Evolutionary conservation across 2,329 filamentous ascomycete species (phyloP).

Genomic region (Sporothrix humicola): DNA sequence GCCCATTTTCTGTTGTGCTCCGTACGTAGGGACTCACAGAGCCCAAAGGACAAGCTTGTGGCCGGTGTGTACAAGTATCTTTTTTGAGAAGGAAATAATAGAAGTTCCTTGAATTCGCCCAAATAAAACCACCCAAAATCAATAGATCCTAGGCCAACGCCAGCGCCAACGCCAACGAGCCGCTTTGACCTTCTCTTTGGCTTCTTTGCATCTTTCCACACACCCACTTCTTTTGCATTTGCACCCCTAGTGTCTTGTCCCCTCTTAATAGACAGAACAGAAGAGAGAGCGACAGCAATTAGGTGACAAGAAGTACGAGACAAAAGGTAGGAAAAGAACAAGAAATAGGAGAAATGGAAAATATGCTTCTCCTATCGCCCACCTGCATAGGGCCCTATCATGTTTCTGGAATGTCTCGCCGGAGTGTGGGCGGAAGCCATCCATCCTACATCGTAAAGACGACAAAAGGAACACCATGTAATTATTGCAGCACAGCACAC

Average conservation of each 20-base stretch:
- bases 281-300: neutral
- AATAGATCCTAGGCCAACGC: neutral
- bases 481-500: neutral
- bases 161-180: slow-evolving; percentile 10
- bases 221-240: neutral
- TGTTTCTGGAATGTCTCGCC: slow-evolving; percentile 13
- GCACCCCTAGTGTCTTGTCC: neutral
- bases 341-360: neutral
- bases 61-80: neutral
- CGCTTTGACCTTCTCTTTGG: slow-evolving; percentile 23
- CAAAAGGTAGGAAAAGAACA: neutral
- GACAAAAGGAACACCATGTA: neutral
- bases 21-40: neutral
- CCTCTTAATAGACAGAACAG: neutral
- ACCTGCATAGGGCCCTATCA: slow-evolving; percentile 6
- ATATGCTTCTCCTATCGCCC: neutral
- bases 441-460: neutral
- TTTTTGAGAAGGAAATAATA: no score
- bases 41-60: slow-evolving; percentile 1
- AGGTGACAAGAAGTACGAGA: no score
- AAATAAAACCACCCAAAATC: neutral
- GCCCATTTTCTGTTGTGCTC: neutral
- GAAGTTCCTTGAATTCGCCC: no score
- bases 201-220: slow-evolving; percentile 15
- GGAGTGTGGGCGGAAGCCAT: neutral